Percentiles rank a stretch among this genome's conserved stretches.
phyloP scores from a whole-genome alignment of 768 basidiomycete species.

The Sarcomyxa edulis region DNA sequence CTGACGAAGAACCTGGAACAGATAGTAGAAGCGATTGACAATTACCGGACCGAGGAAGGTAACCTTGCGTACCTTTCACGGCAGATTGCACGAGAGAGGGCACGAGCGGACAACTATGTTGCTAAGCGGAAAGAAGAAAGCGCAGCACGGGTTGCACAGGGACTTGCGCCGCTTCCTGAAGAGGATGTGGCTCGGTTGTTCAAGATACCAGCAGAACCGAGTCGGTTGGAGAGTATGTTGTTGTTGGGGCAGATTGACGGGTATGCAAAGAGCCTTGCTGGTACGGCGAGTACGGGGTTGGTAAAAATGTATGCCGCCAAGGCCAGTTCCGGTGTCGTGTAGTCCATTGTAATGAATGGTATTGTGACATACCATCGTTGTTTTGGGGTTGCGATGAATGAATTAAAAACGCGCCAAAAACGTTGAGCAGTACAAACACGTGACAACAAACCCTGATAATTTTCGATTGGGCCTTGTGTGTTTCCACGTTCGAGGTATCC shows the following conservation, averaged over 20 bases:
- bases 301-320: slow-evolving; percentile 84
- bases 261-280: slow-evolving; percentile 72
- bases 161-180: slow-evolving; percentile 80
- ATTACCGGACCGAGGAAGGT: slow-evolving; percentile 85
- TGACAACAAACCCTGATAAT: slow-evolving; percentile 1
- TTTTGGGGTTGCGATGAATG: neutral
- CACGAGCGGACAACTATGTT: slow-evolving; percentile 72
- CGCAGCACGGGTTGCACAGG: slow-evolving; percentile 68
- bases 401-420: slow-evolving; percentile 2
- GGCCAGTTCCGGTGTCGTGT: slow-evolving; percentile 22
- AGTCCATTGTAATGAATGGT: slow-evolving; percentile 7
- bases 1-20: slow-evolving; percentile 77
- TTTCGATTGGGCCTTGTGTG: neutral
- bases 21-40: slow-evolving; percentile 81
- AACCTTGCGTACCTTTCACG: slow-evolving; percentile 85
- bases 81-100: slow-evolving; percentile 83
- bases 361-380: slow-evolving; percentile 1
- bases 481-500: slow-evolving; percentile 1
- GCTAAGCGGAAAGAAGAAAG: slow-evolving; percentile 91
- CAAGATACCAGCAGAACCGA: slow-evolving; percentile 87
- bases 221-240: slow-evolving; percentile 81
- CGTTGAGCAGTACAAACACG: slow-evolving; percentile 4
- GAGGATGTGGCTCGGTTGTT: slow-evolving; percentile 81
- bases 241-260: slow-evolving; percentile 85
- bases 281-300: slow-evolving; percentile 55